These are phyloP conservation scores for Ilyonectria robusta DNA, from an alignment of 2,329 filamentous ascomycete species.

Conservation along the genomic window DNA sequence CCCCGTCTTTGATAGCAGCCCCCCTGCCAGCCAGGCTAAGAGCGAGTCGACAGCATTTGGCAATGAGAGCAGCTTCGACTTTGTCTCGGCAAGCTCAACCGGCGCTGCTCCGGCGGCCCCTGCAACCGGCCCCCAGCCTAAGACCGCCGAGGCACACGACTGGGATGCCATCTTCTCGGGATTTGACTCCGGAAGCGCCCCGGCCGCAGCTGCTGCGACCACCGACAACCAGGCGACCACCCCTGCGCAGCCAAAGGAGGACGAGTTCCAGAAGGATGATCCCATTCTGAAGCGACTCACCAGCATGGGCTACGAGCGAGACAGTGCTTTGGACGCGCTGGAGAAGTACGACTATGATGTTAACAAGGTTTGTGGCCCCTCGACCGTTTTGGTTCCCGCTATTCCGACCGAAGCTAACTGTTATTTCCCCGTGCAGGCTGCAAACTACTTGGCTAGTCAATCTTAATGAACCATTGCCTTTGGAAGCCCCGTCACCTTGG, in stretches of 20 bases:
- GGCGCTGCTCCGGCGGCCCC: slow-evolving; percentile 55
- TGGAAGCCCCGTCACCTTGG: slow-evolving; percentile 22
- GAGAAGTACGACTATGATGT: slow-evolving; percentile 98
- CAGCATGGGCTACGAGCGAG: slow-evolving; percentile 86
- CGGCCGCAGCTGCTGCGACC: slow-evolving; percentile 44
- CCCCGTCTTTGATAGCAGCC: slow-evolving; percentile 82
- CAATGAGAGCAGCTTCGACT: slow-evolving; percentile 72
- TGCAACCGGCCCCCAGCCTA: slow-evolving; percentile 55
- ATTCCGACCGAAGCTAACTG: slow-evolving; percentile 34
- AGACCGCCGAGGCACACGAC: slow-evolving; percentile 74
- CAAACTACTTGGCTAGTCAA: slow-evolving; percentile 69
- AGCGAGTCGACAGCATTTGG: slow-evolving; percentile 67
- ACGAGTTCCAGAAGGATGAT: slow-evolving; percentile 74
- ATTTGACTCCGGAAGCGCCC: slow-evolving; percentile 70
- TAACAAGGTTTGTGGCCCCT: slow-evolving; percentile 78
- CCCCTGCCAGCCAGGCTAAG: slow-evolving; percentile 68
- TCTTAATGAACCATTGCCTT: slow-evolving; percentile 55
- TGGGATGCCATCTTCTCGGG: slow-evolving; percentile 96
- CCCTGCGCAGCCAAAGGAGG: slow-evolving; percentile 63
- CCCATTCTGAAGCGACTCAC: slow-evolving; percentile 91
- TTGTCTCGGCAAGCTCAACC: slow-evolving; percentile 60
- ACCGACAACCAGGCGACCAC: slow-evolving; percentile 35
- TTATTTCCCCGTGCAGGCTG: slow-evolving; percentile 56
- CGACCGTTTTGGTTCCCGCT: background rate
- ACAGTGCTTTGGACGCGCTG: slow-evolving; percentile 81